Evolutionary conservation across 108 stramenopile genomes (phyloP).

Genomic region (Conticribra weissflogii): DNA sequence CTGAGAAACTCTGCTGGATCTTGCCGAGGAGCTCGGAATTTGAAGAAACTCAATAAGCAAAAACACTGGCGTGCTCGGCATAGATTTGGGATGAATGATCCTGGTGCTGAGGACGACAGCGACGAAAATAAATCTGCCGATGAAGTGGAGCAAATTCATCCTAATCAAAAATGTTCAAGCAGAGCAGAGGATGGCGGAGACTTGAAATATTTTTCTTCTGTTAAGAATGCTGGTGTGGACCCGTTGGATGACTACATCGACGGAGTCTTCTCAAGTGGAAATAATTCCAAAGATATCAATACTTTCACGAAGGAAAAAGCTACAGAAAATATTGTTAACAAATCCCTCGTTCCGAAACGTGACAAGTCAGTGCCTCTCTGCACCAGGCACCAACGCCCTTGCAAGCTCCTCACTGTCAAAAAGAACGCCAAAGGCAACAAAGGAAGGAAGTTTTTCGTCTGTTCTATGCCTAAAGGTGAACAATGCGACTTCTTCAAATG

Average conservation of each 20-base stretch:
- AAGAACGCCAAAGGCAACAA: conserved; percentile 83
- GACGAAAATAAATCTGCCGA: conserved; percentile 11
- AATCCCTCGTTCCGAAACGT: conserved; percentile 4
- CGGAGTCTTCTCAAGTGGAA: conserved; percentile 54
- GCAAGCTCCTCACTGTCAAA: conserved; percentile 81
- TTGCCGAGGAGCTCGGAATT: conserved; percentile 77
- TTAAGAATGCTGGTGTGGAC: conserved; percentile 70
- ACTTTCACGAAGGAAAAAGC: conserved; percentile 1
- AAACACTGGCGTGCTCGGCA: conserved; percentile 43
- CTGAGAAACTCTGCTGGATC: conserved; percentile 75
- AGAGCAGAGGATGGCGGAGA: conserved; percentile 12
- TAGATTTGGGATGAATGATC: conserved; percentile 53
- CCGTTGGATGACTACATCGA: conserved; percentile 87
- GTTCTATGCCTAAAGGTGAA: conserved; percentile 83
- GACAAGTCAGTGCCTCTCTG: conserved; percentile 55
- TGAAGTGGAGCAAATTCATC: background rate
- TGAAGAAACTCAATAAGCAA: conserved; percentile 57
- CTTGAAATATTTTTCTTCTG: conserved; percentile 30
- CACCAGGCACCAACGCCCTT: conserved; percentile 73
- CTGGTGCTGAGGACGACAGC: conserved; percentile 17
- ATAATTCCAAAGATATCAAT: conserved; percentile 3
- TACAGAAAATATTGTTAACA: background rate
- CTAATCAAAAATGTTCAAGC: conserved; percentile 1
- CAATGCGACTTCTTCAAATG: conserved; percentile 91
- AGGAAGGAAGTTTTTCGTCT: conserved; percentile 87